These are phyloP conservation scores for Tylopilus sp. DNA, from an alignment of 768 basidiomycete genomes.

Conservation along the genomic window DNA sequence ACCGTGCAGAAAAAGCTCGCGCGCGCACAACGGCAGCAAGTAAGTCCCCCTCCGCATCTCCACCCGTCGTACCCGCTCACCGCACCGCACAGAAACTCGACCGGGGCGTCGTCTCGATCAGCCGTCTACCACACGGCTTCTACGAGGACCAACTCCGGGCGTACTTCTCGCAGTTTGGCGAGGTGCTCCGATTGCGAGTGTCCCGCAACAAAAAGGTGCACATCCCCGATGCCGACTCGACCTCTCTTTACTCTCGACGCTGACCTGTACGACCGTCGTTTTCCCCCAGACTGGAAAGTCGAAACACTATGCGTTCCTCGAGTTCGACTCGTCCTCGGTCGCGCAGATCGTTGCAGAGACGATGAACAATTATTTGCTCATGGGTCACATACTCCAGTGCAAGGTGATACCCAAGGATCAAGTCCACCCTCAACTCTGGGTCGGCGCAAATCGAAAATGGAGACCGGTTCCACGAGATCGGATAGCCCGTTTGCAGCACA, in stretches of 20 bases:
- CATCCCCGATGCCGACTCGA: too few species aligned
- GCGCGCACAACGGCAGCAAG: conserved; percentile 62
- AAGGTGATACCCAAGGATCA: conserved; percentile 86
- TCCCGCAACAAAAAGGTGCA: conserved; percentile 90
- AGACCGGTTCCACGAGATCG: conserved; percentile 69
- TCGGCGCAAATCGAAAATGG: conserved; percentile 96
- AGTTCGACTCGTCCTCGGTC: conserved; percentile 85
- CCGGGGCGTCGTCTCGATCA: conserved; percentile 83
- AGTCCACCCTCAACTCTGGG: conserved; percentile 92
- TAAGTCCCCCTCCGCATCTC: conserved; percentile 34
- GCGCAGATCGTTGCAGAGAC: conserved; percentile 96
- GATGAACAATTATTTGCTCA: conserved; percentile 97
- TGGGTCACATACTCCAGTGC: conserved; percentile 92
- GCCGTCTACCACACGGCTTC: conserved; percentile 94
- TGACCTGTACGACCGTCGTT: too few species aligned
- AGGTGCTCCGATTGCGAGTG: conserved; percentile 80
- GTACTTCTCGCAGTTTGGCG: conserved; percentile 95
- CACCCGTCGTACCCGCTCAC: background rate
- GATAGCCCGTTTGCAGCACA: conserved; percentile 69
- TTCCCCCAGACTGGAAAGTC: conserved; percentile 78
- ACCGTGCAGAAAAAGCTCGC: conserved; percentile 65
- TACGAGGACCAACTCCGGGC: conserved; percentile 91
- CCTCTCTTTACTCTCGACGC: too few species aligned
- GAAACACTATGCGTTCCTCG: conserved; percentile 96
- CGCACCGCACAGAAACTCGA: conserved; percentile 45